Percentiles rank a stretch among this genome's conserved stretches.
phyloP scores from a whole-genome alignment of 2,329 filamentous ascomycete species.

The Akanthomyces lecanii region DNA sequence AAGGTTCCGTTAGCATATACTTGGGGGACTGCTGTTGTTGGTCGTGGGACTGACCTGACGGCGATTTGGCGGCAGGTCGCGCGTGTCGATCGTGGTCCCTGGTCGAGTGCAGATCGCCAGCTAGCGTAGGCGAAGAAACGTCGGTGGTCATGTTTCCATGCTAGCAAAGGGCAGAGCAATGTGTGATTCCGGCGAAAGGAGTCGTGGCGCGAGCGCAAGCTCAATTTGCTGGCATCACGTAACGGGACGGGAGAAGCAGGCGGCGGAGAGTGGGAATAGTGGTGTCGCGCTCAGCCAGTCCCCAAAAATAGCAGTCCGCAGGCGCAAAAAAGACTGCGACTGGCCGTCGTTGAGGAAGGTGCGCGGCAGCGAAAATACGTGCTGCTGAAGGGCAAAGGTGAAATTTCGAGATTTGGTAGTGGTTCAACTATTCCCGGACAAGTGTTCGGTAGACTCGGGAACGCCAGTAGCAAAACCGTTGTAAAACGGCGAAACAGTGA shows the following conservation, averaged over 20 bases:
- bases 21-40: not conserved
- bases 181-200: not conserved
- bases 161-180: constrained; percentile 5
- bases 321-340: not conserved
- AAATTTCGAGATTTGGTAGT: not conserved
- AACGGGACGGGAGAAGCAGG: not conserved
- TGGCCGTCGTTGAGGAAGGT: not conserved
- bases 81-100: constrained; percentile 12
- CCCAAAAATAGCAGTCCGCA: not conserved
- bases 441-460: not conserved
- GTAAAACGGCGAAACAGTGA: not conserved
- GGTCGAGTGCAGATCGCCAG: constrained; percentile 6
- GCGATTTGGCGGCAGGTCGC: not conserved
- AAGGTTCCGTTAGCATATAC: not conserved
- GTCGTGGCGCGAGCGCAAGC: not conserved
- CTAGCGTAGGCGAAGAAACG: constrained; percentile 9
- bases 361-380: not conserved
- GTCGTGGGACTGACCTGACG: constrained; percentile 1
- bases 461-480: not conserved
- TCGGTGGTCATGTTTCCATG: constrained; percentile 16
- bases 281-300: not conserved
- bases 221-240: not conserved
- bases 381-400: not conserved
- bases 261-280: not conserved
- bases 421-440: not conserved